Base-by-base conservation (phyloP, 495 filamentous ascomycete species). In the Xylaria flabelliformis region DNA sequence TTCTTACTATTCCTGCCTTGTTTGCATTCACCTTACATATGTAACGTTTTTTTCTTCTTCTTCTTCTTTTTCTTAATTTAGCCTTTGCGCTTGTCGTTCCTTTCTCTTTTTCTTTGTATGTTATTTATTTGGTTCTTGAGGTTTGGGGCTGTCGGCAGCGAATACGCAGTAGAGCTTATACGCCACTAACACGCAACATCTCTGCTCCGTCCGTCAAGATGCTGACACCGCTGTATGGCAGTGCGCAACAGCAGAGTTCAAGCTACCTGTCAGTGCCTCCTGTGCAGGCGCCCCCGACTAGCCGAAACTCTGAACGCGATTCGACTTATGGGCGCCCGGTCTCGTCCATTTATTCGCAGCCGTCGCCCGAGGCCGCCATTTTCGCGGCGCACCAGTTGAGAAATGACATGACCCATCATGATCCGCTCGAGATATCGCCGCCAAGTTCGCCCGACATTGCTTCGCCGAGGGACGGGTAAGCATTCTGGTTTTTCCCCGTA, bases 371-470 rank as follows among this genome's bases (percentile, higher is more conserved):
- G 34, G 70, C 77, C 19, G 64, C 71, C 62, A 58, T 64, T 64
- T 80, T 77, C 58, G 71, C 82, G 24, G 78, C 79, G 24, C 73
- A 72, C 17, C 76, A 78, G 21, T 50, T 77, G 19, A 69, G 73
- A 77, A 79, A 78, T 62, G 75, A 82, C 76, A 79, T 81, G 61
- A 76, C 79, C 63, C 76, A 78, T 55, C 76, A 78, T 72, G 78
- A 78, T 42, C 75, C 74, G 64, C 78, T 72, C 72, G 82, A 82
- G 26, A 81, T 86, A 77, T 85, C 83, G 44, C 84, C 84, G 61
- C 84, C 84, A 12, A 86, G 84, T 79, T 86, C 84, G 53, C 83
- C 84, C 46, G 84, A 85, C 76, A 76, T 77, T 24, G 74, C 73
- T 21, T 76, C 75, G 26, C 73, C 73, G 6, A 78, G 72, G 56